Percentiles rank a stretch among this genome's conserved stretches.
These are phyloP conservation scores for Nannizziopsis barbatae DNA, from an alignment of 2,329 filamentous ascomycete species.

Conservation along the genomic window DNA sequence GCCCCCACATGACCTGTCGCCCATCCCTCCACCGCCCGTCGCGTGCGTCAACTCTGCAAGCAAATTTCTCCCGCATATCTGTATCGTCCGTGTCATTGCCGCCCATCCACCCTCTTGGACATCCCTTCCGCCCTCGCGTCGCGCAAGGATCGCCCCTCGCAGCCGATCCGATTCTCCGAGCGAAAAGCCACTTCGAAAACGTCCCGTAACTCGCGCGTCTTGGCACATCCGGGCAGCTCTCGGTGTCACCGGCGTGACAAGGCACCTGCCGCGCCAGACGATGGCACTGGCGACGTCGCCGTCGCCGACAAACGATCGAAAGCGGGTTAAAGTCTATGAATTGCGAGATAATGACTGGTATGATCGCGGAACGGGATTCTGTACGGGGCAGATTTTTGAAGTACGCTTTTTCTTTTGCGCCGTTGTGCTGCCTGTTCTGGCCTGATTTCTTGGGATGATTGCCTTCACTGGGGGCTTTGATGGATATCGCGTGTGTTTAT, in stretches of 20 bases:
- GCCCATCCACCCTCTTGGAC: not conserved
- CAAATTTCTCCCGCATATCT: constrained; percentile 9
- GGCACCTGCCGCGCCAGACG: constrained; percentile 25
- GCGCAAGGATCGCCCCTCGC: not conserved
- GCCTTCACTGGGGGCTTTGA: too few relatives aligned
- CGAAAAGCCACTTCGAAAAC: not conserved
- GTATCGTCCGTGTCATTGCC: constrained; percentile 1
- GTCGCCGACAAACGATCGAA: constrained; percentile 40
- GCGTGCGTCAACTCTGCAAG: constrained; percentile 4
- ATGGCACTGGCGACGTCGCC: constrained; percentile 41
- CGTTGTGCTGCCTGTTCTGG: not conserved
- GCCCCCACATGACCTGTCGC: constrained; percentile 5
- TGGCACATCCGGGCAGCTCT: constrained; percentile 1
- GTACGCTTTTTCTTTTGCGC: constrained; percentile 41
- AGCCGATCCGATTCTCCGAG: not conserved
- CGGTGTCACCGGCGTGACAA: constrained; percentile 3
- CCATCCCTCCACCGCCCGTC: constrained; percentile 7
- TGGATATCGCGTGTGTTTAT: not conserved
- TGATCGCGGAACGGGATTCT: constrained; percentile 92
- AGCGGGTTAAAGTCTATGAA: constrained; percentile 95
- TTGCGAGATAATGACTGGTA: constrained; percentile 99
- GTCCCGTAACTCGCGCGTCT: not conserved
- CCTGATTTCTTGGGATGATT: constrained; percentile 7
- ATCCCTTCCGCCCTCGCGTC: not conserved
- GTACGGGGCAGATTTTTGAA: constrained; percentile 62